These are phyloP conservation scores for Mariannaea elegans DNA, from an alignment of 2,329 filamentous ascomycete genomes.

Conservation along the genomic window DNA sequence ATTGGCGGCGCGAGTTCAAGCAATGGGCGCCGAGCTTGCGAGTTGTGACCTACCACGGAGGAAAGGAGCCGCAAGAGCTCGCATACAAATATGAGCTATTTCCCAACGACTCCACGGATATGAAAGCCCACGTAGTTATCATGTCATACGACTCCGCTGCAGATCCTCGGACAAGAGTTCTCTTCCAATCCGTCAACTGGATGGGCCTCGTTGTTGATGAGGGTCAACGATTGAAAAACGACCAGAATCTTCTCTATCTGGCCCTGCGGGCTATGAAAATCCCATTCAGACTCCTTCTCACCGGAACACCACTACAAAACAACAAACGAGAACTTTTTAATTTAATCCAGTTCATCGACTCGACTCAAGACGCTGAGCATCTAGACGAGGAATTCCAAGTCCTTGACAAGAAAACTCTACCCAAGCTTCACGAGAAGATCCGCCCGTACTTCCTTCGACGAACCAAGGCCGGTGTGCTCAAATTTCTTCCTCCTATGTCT, in stretches of 20 bases:
- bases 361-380: constrained; percentile 70
- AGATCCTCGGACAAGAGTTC: constrained; percentile 71
- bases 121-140: constrained; percentile 90
- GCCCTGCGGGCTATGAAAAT: constrained; percentile 78
- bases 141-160: constrained; percentile 93
- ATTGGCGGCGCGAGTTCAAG: constrained; percentile 97
- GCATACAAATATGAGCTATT: constrained; percentile 89
- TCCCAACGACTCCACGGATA: constrained; percentile 68
- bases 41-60: constrained; percentile 93
- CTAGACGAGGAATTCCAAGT: constrained; percentile 80
- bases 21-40: constrained; percentile 87
- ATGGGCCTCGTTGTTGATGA: constrained; percentile 91
- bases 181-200: constrained; percentile 81
- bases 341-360: constrained; percentile 92
- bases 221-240: constrained; percentile 94
- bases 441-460: constrained; percentile 75
- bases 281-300: constrained; percentile 86
- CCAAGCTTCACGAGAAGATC: constrained; percentile 83
- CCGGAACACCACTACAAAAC: constrained; percentile 93
- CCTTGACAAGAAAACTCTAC: constrained; percentile 85
- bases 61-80: constrained; percentile 75
- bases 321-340: constrained; percentile 96
- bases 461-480: constrained; percentile 90
- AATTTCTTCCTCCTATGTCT: constrained; percentile 90
- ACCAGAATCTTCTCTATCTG: constrained; percentile 82